Percentiles rank a stretch among this genome's conserved stretches.
phyloP scores from a whole-genome alignment of 2,329 filamentous ascomycete species.

The Fusarium nelsonii region DNA sequence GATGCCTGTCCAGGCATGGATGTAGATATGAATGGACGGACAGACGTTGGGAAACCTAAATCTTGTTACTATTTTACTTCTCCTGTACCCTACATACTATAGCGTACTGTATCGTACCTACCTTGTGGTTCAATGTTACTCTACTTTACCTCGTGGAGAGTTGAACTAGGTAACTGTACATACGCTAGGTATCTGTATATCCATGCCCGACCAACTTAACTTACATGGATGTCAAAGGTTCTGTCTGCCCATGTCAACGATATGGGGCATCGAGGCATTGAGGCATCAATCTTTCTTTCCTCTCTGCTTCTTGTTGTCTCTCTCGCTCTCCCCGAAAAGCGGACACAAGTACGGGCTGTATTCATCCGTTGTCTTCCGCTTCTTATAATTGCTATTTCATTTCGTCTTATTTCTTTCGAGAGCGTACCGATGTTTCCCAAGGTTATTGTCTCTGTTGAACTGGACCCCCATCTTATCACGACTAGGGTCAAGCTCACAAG shows the following conservation, averaged over 20 bases:
- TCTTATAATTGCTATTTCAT: conserved; percentile 23
- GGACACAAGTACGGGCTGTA: conserved; percentile 1
- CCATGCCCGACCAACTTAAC: conserved; percentile 30
- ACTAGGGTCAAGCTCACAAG: conserved; percentile 5
- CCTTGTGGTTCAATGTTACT: conserved; percentile 14
- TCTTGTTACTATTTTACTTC: conserved; percentile 19
- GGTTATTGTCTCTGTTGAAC: conserved; percentile 1
- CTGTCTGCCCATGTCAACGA: conserved; percentile 38
- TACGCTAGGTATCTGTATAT: conserved; percentile 30
- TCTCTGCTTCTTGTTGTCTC: conserved; percentile 24
- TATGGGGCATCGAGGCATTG: conserved; percentile 33
- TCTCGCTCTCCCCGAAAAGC: conserved; percentile 13
- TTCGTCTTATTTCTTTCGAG: conserved; percentile 1
- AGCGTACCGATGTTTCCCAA: conserved; percentile 5
- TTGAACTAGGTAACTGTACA: conserved; percentile 3
- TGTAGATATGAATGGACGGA: background rate
- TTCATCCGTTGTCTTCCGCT: conserved; percentile 13
- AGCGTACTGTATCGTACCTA: background rate
- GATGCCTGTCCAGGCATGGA: background rate
- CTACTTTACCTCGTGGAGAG: conserved; percentile 25
- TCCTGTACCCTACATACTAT: background rate
- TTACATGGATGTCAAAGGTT: conserved; percentile 40
- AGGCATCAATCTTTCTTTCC: conserved; percentile 24
- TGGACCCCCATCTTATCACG: background rate
- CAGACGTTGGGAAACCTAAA: conserved; percentile 20